These are phyloP conservation scores for Cladosporium sp. DNA, from an alignment of 2,329 filamentous ascomycete species.

Conservation along the genomic window DNA sequence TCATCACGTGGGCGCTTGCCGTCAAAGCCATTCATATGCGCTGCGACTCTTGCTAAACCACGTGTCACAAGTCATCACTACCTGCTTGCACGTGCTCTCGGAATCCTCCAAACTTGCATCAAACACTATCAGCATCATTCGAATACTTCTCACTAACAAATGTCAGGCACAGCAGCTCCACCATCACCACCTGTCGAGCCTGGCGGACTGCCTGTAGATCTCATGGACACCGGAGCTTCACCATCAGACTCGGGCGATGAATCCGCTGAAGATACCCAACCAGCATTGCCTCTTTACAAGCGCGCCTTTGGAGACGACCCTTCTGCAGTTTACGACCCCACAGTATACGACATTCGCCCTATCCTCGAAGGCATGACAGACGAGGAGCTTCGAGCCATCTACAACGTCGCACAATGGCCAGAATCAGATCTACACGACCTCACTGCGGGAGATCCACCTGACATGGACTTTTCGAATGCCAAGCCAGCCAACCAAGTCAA, in stretches of 20 bases:
- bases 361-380: conserved; percentile 74
- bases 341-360: conserved; percentile 86
- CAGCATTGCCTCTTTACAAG: conserved; percentile 71
- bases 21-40: neutral
- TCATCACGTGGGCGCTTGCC: neutral
- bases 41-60: neutral
- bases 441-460: conserved; percentile 85
- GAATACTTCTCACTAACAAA: neutral
- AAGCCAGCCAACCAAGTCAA: conserved; percentile 95
- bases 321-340: conserved; percentile 86
- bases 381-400: conserved; percentile 84
- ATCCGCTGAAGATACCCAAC: conserved; percentile 59
- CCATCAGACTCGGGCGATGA: conserved; percentile 53
- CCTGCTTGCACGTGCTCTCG: neutral
- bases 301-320: conserved; percentile 86
- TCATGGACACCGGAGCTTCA: conserved; percentile 65
- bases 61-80: neutral
- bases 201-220: conserved; percentile 41
- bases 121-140: neutral
- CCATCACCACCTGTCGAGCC: conserved; percentile 38
- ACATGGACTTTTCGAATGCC: conserved; percentile 92
- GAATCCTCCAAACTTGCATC: neutral
- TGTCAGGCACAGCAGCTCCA: conserved; percentile 30
- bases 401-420: conserved; percentile 83
- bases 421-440: conserved; percentile 76